These are phyloP conservation scores for Petunia hybrid DNA, from an alignment of 305 asterid genomes.

Conservation along the genomic window DNA sequence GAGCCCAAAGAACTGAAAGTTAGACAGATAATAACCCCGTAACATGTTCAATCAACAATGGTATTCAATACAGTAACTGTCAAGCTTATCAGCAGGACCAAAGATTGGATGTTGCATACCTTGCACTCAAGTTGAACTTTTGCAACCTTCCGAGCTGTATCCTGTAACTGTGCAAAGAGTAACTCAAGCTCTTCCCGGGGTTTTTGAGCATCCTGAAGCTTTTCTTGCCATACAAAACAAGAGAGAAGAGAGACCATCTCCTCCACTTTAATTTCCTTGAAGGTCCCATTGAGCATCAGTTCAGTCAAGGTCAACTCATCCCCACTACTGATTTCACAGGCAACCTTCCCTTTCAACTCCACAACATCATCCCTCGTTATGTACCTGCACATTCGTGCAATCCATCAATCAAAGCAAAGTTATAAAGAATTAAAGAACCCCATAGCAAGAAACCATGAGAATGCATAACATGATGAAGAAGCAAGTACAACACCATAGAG, in stretches of 20 bases:
- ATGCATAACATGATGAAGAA: slow-evolving; percentile 10
- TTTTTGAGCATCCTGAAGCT: slow-evolving; percentile 86
- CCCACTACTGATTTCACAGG: slow-evolving; percentile 95
- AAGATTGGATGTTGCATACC: slow-evolving; percentile 52
- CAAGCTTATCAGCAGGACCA: slow-evolving; percentile 21
- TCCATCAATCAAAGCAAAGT: neutral
- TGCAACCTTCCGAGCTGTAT: slow-evolving; percentile 88
- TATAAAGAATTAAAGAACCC: neutral
- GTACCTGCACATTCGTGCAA: slow-evolving; percentile 55
- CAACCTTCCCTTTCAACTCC: slow-evolving; percentile 94
- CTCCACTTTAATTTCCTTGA: slow-evolving; percentile 83
- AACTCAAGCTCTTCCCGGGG: slow-evolving; percentile 89
- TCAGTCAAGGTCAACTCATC: slow-evolving; percentile 90
- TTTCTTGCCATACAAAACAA: slow-evolving; percentile 98
- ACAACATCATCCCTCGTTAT: slow-evolving; percentile 76
- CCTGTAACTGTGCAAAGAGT: slow-evolving; percentile 81
- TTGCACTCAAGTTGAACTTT: slow-evolving; percentile 97
- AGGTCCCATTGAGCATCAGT: slow-evolving; percentile 86
- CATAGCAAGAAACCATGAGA: slow-evolving; percentile 19
- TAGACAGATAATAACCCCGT: neutral
- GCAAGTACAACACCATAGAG: slow-evolving; percentile 3
- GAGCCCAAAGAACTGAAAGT: neutral
- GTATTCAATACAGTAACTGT: neutral
- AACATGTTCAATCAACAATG: neutral
- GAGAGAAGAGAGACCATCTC: slow-evolving; percentile 95